Evolutionary conservation across 1,284 basidiomycete species (phyloP), one percentile per base, ranked within the genome.

Genomic region (Malassezia pachydermatis): DNA sequence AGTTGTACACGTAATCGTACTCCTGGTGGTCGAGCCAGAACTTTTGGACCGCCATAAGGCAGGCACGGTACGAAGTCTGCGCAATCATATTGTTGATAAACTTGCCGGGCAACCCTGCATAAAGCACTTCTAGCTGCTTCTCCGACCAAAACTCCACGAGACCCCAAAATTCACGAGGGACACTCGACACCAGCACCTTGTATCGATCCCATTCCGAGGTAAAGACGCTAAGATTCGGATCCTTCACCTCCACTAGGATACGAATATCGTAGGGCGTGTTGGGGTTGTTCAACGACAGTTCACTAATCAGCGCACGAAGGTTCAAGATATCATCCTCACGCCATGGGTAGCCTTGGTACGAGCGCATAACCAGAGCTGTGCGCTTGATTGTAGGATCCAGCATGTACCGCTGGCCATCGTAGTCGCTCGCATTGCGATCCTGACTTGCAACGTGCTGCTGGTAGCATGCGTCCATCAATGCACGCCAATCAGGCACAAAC

Each of bases 31-130:
- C 65, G 36, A 70, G 57, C 51, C 64, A 70, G 55, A 71, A 71
- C 55, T 68, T 70, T 36, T 71, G 68, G 51, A 71, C 41, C 8
- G 68, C 62, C 68, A 71, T 71, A 25, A 70, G 55, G 40, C 68
- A 71, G n/a, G 65, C 60, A 40, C 68, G 65, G 54, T 70, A 71
- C 25, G 68, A 70, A 39, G 63, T 66, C 55, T 70, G 67, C 1
- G 68, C 67, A 45, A 71, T 63, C 68, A 71, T 71, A 33, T 63
- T 54, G 59, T 71, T 71, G 49, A 68, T 60, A 55, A 70, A 71
- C 54, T 61, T 63, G 29, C 68, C 68, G 3, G 63, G 62, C 14
- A 71, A 55, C 2, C 68, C 68, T 5, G 68, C 67, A 49, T 71
- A 71, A 37, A 71, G 61, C 24, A 67, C 68, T 44, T 67, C 66